Base-by-base conservation (phyloP, 371 early-diverging fungal genomes). In the Mortierella sp. region DNA sequence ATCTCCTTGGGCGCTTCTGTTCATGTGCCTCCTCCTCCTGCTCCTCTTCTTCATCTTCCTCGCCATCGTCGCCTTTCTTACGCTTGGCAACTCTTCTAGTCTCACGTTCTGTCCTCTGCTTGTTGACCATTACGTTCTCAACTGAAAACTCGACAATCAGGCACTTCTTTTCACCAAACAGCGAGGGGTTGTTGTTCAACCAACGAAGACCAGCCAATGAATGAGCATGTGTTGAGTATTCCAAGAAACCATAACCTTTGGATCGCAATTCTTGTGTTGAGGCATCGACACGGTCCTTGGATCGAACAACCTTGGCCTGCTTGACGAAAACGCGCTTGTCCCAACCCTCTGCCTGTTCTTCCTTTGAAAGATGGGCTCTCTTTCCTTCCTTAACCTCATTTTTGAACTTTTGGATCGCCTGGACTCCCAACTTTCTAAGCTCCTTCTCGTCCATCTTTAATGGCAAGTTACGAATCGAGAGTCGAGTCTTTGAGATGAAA, bases 171-270 rank as follows among this genome's bases (percentile, higher is more conserved):
- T 90, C 85, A 61, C 86, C 86, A 70, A 89, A 95, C 22, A 92
- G 75, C 30, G 86, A 84, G 1, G 94, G 93, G 71, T 95, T 94
- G 83, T 96, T 95, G 87, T 97, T 98, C 74, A 98, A 88, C 85
- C 93, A 95, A 59, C 98, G 91, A 68, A 98, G 86, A 64, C 94
- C 93, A 10, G 97, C 96, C 64, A 98, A 85, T 20, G 98, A 97
- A 75, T 97, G 97, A 0, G 95, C 88, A 75, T 97, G 97, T 22
- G 88, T 85, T 4, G 83, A 86, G 76, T 93, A 97, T 84, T 98
- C 97, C 84, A 98, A 86, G 88, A 98, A 98, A 37, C 95, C 98
- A 70, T 92, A 97, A 60, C 98, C 98, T 84, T 94, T 94, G 70
- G 95, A 94, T 52, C 93, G 88, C 8, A 88, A 79, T 72, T 91